Evolutionary conservation across 2,329 filamentous ascomycete genomes (phyloP).

Genomic region (Trichophyton simii): DNA sequence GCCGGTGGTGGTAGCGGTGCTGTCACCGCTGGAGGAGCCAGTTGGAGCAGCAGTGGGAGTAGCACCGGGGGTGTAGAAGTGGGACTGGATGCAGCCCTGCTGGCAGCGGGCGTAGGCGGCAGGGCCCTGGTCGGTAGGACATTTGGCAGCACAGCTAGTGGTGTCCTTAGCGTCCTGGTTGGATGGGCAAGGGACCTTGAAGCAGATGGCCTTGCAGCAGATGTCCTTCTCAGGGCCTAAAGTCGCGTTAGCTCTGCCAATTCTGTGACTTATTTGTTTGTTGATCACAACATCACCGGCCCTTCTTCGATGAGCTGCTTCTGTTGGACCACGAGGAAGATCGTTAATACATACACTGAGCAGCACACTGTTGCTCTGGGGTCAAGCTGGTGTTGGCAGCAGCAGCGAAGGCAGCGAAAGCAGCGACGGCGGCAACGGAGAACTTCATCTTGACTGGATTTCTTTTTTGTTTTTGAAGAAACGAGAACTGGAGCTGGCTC

Average conservation of each 20-base stretch:
- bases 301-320: neutral
- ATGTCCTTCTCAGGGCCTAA: constrained; percentile 34
- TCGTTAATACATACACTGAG: constrained; percentile 24
- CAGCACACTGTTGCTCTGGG: constrained; percentile 24
- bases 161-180: constrained; percentile 39
- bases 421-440: constrained; percentile 24
- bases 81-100: constrained; percentile 37
- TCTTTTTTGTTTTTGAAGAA: neutral
- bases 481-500: neutral
- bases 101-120: constrained; percentile 38
- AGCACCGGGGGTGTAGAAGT: constrained; percentile 32
- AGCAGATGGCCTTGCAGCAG: constrained; percentile 41
- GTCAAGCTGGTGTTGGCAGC: constrained; percentile 30
- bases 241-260: neutral
- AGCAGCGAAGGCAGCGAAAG: constrained; percentile 34
- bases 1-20: constrained; percentile 8
- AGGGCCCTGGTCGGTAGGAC: constrained; percentile 38
- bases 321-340: neutral
- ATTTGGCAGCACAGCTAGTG: constrained; percentile 40
- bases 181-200: constrained; percentile 41
- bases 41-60: neutral
- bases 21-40: constrained; percentile 9
- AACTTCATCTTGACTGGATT: constrained; percentile 25
- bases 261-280: too few relatives aligned
- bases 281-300: neutral